Evolutionary conservation across 805 yeast species (phyloP).

Genomic region (Cyberlindnera samutprakarnensis): DNA sequence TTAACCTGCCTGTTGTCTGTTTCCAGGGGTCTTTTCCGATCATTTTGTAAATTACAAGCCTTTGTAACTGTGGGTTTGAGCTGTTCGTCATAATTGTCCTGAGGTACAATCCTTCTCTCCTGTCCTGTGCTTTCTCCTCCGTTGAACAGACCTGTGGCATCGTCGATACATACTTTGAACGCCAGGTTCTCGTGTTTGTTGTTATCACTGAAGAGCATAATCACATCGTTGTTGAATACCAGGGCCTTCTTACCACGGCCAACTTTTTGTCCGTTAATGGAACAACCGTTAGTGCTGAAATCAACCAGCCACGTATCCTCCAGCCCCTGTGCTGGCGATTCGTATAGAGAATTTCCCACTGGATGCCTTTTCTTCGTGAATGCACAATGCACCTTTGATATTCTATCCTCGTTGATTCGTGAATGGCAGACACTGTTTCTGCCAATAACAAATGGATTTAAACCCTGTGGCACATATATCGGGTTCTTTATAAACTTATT

Average conservation of each 20-base stretch:
- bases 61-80: conserved; percentile 1
- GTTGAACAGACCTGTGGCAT: conserved; percentile 57
- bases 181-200: conserved; percentile 43
- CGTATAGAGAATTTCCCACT: conserved; percentile 46
- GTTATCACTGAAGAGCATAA: conserved; percentile 60
- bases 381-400: conserved; percentile 81
- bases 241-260: conserved; percentile 57
- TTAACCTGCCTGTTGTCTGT: conserved; percentile 15
- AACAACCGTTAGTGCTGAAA: conserved; percentile 73
- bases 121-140: conserved; percentile 28
- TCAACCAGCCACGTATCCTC: conserved; percentile 80
- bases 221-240: conserved; percentile 55
- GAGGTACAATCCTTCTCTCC: conserved; percentile 2
- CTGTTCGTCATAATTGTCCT: conserved; percentile 14
- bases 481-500: conserved; percentile 39
- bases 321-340: conserved; percentile 65
- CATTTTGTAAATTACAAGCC: conserved; percentile 5
- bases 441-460: conserved; percentile 65
- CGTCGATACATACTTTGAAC: conserved; percentile 45
- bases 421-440: conserved; percentile 57
- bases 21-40: conserved; percentile 1
- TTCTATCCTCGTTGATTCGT: conserved; percentile 59
- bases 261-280: conserved; percentile 50
- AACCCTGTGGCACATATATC: conserved; percentile 59
- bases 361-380: conserved; percentile 58